A percentile compares a stretch with the other conserved stretches of the same genome.
Conservation (phyloP, 1,139 yeast genomes). For the Blastobotrys elegans region DNA sequence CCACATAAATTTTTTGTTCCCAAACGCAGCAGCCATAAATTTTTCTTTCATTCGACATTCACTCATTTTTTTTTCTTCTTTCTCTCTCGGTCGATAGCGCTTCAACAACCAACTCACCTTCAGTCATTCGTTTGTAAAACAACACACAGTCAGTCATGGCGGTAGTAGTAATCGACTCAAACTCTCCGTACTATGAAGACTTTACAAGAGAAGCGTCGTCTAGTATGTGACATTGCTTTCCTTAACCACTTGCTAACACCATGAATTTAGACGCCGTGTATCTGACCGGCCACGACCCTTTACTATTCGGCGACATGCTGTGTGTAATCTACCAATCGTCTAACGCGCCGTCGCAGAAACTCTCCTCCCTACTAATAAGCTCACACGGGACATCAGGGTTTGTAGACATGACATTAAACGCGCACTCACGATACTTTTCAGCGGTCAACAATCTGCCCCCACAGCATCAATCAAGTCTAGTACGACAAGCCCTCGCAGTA, state of each 20-base stretch:
- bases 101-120: neutral
- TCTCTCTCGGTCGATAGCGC: neutral
- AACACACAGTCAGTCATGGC: slow-evolving; percentile 13
- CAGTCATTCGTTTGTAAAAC: neutral
- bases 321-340: slow-evolving; percentile 29
- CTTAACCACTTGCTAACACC: neutral
- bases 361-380: slow-evolving; percentile 61
- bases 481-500: slow-evolving; percentile 72
- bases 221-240: slow-evolving; percentile 16
- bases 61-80: neutral
- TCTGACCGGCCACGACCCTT: slow-evolving; percentile 34
- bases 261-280: slow-evolving; percentile 33
- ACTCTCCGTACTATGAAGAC: slow-evolving; percentile 32
- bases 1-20: too few species aligned
- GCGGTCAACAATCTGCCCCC: slow-evolving; percentile 67
- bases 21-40: neutral
- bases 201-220: slow-evolving; percentile 21
- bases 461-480: slow-evolving; percentile 49
- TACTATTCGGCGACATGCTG: slow-evolving; percentile 33
- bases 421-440: slow-evolving; percentile 65
- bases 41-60: neutral
- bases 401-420: slow-evolving; percentile 54
- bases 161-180: slow-evolving; percentile 31
- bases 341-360: slow-evolving; percentile 26
- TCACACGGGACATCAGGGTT: slow-evolving; percentile 64